Conservation (phyloP, 1,139 yeast genomes). For the Meyerozyma elateridarum region DNA sequence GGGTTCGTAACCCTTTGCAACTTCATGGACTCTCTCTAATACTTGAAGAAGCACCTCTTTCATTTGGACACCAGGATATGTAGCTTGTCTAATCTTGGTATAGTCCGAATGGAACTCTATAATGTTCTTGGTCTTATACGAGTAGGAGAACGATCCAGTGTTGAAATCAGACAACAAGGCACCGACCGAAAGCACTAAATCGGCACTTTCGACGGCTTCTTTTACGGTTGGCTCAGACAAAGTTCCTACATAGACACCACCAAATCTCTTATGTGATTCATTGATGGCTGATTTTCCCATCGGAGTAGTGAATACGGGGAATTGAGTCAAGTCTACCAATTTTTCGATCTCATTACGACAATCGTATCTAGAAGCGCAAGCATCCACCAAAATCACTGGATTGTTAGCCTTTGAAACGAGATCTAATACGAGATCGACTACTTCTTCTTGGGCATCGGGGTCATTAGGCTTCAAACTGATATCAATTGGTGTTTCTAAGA, state of each 20-base stretch:
- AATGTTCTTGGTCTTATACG: slow-evolving; percentile 72
- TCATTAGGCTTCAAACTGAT: slow-evolving; percentile 59
- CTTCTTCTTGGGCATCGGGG: slow-evolving; percentile 67
- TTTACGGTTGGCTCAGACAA: slow-evolving; percentile 72
- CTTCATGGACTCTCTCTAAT: slow-evolving; percentile 31
- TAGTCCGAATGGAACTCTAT: slow-evolving; percentile 89
- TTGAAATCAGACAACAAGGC: slow-evolving; percentile 83
- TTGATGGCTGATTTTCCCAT: slow-evolving; percentile 84
- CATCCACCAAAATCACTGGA: slow-evolving; percentile 79
- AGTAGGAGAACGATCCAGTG: slow-evolving; percentile 84
- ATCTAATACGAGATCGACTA: slow-evolving; percentile 50
- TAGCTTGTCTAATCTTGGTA: slow-evolving; percentile 71
- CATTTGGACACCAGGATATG: slow-evolving; percentile 77
- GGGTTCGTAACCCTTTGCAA: slow-evolving; percentile 36
- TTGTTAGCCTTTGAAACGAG: slow-evolving; percentile 54
- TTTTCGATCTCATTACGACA: slow-evolving; percentile 57
- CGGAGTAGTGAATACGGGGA: slow-evolving; percentile 84
- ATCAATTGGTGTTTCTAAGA: slow-evolving; percentile 62
- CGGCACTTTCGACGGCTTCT: slow-evolving; percentile 71
- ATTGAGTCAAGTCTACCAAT: slow-evolving; percentile 66
- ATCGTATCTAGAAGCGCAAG: slow-evolving; percentile 79
- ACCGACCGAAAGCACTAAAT: slow-evolving; percentile 74
- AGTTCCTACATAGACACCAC: slow-evolving; percentile 84
- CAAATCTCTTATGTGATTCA: slow-evolving; percentile 71
- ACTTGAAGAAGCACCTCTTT: slow-evolving; percentile 56